phyloP scores from a whole-genome alignment of 371 early-diverging fungal genomes.

The Edhazardia aedis region DNA sequence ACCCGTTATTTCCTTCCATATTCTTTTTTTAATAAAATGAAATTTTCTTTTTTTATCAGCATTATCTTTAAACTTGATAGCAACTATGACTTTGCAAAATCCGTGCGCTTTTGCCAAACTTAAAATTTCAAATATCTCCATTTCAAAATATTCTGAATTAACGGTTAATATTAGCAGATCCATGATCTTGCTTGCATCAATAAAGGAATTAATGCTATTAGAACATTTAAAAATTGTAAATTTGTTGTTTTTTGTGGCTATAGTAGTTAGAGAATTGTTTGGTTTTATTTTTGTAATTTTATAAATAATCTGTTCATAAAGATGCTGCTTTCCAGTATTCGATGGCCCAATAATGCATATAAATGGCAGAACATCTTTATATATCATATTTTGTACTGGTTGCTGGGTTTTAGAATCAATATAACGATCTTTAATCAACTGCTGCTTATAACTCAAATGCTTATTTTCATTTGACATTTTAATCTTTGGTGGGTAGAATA shows the following conservation, averaged over 20 bases:
- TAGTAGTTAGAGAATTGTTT: conserved; percentile 69
- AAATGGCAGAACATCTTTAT: conserved; percentile 59
- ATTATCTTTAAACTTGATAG: too few relatives aligned
- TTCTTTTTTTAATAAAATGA: too few relatives aligned
- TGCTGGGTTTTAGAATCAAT: too few relatives aligned
- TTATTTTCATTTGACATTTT: too few relatives aligned
- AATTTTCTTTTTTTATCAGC: too few relatives aligned
- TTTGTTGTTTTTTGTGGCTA: conserved; percentile 72
- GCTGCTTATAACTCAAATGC: too few relatives aligned
- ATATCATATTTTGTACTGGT: not conserved
- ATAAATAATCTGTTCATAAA: conserved; percentile 75
- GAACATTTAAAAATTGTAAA: conserved; percentile 79
- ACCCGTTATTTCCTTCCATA: too few relatives aligned
- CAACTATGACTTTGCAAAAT: conserved; percentile 80
- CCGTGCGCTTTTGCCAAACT: conserved; percentile 85
- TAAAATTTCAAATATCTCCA: conserved; percentile 95
- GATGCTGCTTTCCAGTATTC: conserved; percentile 70
- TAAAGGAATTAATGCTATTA: conserved; percentile 80
- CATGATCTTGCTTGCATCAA: conserved; percentile 82
- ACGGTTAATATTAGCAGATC: conserved; percentile 79
- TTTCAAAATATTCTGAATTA: conserved; percentile 84
- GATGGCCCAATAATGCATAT: conserved; percentile 84
- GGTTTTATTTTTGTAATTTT: conserved; percentile 68
- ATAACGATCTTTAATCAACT: too few relatives aligned
- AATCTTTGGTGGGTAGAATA: too few relatives aligned